These are phyloP conservation scores for Acanthamoeba lenticulata DNA, from an alignment of 208 protist species.

Conservation along the genomic window DNA sequence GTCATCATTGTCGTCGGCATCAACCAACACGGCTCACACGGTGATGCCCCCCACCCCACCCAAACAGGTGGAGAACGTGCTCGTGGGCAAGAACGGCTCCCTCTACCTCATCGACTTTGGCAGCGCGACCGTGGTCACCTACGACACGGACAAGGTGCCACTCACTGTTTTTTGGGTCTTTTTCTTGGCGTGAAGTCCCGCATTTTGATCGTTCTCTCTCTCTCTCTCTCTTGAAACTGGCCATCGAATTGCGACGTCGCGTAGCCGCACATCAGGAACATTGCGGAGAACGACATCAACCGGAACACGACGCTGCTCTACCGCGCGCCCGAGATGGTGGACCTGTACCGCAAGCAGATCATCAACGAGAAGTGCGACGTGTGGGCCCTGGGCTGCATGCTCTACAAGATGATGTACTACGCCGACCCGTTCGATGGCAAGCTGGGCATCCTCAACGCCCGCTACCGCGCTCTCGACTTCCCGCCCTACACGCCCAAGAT, in stretches of 20 bases:
- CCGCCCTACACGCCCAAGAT: slow-evolving; percentile 74
- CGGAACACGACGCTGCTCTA: slow-evolving; percentile 90
- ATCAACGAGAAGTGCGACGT: slow-evolving; percentile 95
- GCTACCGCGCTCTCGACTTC: slow-evolving; percentile 80
- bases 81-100: slow-evolving; percentile 83
- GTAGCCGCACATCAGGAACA: not conserved
- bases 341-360: slow-evolving; percentile 90
- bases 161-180: no score
- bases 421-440: slow-evolving; percentile 90
- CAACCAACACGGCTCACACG: no score
- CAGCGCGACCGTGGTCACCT: slow-evolving; percentile 86
- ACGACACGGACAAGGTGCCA: no score
- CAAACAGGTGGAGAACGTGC: slow-evolving; percentile 93
- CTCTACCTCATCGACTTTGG: slow-evolving; percentile 96
- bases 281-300: slow-evolving; percentile 84
- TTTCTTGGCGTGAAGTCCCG: no score
- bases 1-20: no score
- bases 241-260: no score
- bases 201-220: slow-evolving; percentile 80
- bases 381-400: slow-evolving; percentile 95
- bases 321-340: slow-evolving; percentile 96
- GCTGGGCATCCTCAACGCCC: slow-evolving; percentile 82
- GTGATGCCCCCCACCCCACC: no score
- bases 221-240: no score
- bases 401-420: slow-evolving; percentile 95